Base-by-base conservation (phyloP, 805 yeast genomes). In the Metschnikowia borealis region DNA sequence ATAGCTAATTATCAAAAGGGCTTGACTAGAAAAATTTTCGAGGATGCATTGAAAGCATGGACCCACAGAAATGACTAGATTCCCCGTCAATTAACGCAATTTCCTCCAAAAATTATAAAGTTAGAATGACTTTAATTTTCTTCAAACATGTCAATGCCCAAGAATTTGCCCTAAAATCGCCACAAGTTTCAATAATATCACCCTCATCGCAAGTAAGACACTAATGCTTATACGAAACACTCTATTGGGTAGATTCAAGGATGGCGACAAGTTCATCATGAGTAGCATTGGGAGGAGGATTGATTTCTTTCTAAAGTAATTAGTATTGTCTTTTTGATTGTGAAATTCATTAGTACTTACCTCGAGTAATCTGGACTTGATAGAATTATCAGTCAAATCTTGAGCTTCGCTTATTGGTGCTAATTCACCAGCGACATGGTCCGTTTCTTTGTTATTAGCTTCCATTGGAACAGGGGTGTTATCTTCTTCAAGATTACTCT, bases 1-100 rank as follows among this genome's bases (percentile, higher is more conserved):
- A 79, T 89, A 7, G 71, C 71, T 6, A 80, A 83, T 58, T 85
- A 84, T 39, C 69, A 70, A 23, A 56, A 60, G 18, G 89, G 89
- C 0, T 73, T 85, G 33, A 80, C 83, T 1, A 74, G 83, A 74
- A 58, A 67, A 17, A 60, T 80, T n/a, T 84, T 81, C 55, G 74
- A 77, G 43, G 62, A 67, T 2, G 85, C 73, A 14, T 51, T 79
- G 21, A 49, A 58, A 36, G 55, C 58, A 23, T 75, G 81, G 55
- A 44, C 51, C 1, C 36, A 32, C 11, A 42, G 6, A 8, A 21
- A 18, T 11, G n/a, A n/a, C 7, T 42, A 32, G 23, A 4, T 5
- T 21, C 14, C 21, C 8, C 13, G 18, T 15, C 14, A 33, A 20
- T n/a, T 29, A 33, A 14, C n/a, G 6, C 8, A 8, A 6, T n/a